Evolutionary conservation across 805 yeast species (phyloP).

Genomic region (Candida quercuum): DNA sequence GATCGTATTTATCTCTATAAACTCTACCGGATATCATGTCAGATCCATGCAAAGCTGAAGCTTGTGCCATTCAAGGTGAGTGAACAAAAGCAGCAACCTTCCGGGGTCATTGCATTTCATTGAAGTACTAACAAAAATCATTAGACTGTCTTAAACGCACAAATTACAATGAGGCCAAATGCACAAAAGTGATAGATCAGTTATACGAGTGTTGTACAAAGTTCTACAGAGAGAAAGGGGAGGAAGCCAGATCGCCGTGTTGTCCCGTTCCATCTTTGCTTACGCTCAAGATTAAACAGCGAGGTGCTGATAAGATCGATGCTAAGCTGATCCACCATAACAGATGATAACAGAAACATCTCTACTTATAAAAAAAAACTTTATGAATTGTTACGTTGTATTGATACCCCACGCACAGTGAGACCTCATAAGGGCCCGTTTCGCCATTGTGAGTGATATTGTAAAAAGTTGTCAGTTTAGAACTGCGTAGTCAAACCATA

Average conservation of each 20-base stretch:
- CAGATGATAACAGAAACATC: conserved; percentile 8
- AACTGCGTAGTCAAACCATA: conserved; percentile 62
- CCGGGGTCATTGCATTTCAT: too few species aligned
- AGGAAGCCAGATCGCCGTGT: conserved; percentile 58
- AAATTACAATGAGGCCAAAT: conserved; percentile 68
- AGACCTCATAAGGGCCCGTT: too few species aligned
- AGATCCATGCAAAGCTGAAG: conserved; percentile 66
- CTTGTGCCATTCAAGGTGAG: conserved; percentile 75
- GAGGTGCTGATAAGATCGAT: conserved; percentile 51
- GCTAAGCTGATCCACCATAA: conserved; percentile 39
- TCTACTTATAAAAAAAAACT: too few species aligned
- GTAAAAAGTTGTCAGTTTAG: conserved; percentile 59
- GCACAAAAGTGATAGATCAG: conserved; percentile 62
- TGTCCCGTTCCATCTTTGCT: conserved; percentile 72
- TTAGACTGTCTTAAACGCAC: conserved; percentile 57
- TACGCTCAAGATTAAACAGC: conserved; percentile 58
- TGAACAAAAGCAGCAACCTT: too few species aligned
- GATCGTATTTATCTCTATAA: too few species aligned
- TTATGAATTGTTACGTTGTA: too few species aligned
- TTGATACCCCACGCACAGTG: too few species aligned
- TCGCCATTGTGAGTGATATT: neutral
- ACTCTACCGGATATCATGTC: too few species aligned
- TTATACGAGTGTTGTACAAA: conserved; percentile 70
- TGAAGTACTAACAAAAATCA: too few species aligned
- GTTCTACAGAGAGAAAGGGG: conserved; percentile 59